Conservation (phyloP, 1,284 basidiomycete species). For the Melanopsichium pennsylvanicum region DNA sequence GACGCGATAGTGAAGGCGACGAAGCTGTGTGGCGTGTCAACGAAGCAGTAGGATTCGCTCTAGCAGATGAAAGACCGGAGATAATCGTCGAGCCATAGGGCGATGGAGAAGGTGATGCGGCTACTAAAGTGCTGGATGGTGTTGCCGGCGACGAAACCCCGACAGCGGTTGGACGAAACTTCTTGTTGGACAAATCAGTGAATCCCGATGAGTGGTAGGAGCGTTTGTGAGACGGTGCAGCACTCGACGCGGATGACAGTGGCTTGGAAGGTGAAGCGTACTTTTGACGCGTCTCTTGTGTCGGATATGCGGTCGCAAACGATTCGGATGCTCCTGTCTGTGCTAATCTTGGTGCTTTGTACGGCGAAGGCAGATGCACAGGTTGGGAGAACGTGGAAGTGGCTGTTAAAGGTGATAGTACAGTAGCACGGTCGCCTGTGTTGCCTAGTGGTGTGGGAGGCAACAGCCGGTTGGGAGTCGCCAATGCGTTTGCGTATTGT, state of each 20-base stretch:
- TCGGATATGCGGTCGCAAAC: constrained; percentile 44
- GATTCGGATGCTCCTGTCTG: constrained; percentile 36
- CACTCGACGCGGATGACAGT: constrained; percentile 7
- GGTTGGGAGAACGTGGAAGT: constrained; percentile 11
- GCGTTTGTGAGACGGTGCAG: constrained; percentile 24
- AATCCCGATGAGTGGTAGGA: constrained; percentile 29
- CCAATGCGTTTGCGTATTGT: constrained; percentile 11
- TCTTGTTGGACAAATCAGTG: constrained; percentile 31
- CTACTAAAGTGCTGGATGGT: background rate
- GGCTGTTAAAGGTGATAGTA: constrained; percentile 1
- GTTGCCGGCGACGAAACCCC: constrained; percentile 3
- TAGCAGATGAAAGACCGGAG: constrained; percentile 4
- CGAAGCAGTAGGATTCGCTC: background rate
- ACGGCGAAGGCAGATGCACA: constrained; percentile 27
- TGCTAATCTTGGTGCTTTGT: constrained; percentile 29
- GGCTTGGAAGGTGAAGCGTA: constrained; percentile 45
- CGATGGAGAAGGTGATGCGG: constrained; percentile 4
- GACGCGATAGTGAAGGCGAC: constrained; percentile 1
- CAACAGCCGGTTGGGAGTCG: constrained; percentile 20
- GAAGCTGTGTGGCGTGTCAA: background rate
- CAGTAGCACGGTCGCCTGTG: constrained; percentile 7
- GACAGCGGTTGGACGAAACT: constrained; percentile 5
- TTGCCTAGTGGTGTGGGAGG: constrained; percentile 36
- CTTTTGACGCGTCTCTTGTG: constrained; percentile 48
- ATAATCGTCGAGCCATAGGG: constrained; percentile 1